A percentile compares a stretch with the other conserved stretches of the same genome.
Evolutionary conservation across 2,329 filamentous ascomycete species (phyloP).

Genomic region (Fusarium dimerum): DNA sequence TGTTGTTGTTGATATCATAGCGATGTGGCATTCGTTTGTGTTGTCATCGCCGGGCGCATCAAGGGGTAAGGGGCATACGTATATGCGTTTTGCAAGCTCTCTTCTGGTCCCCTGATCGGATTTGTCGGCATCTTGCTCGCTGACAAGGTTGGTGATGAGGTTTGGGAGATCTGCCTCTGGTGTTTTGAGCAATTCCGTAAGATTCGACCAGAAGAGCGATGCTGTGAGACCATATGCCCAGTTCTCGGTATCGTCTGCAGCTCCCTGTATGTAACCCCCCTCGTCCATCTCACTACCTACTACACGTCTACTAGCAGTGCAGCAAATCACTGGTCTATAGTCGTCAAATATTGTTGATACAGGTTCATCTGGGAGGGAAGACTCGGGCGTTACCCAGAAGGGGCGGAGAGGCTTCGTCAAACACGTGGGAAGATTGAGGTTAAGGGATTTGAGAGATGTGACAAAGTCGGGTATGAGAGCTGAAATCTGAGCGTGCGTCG

Average conservation of each 20-base stretch:
- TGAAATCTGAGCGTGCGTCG: conserved; percentile 76
- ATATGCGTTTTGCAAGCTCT: conserved; percentile 39
- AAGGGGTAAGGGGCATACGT: conserved; percentile 39
- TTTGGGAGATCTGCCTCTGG: conserved; percentile 64
- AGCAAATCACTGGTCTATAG: conserved; percentile 77
- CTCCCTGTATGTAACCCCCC: conserved; percentile 83
- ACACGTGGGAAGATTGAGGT: conserved; percentile 54
- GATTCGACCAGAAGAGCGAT: conserved; percentile 75
- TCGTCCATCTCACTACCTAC: conserved; percentile 64
- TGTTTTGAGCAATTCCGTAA: conserved; percentile 58
- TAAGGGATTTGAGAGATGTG: conserved; percentile 53
- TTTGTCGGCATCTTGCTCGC: conserved; percentile 20
- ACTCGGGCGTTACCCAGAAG: conserved; percentile 77
- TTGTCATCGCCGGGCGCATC: too few relatives aligned
- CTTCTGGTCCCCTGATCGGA: conserved; percentile 13
- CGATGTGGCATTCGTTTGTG: conserved; percentile 40
- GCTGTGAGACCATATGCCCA: conserved; percentile 85
- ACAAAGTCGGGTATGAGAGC: conserved; percentile 58
- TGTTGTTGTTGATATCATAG: conserved; percentile 45
- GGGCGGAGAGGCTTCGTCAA: conserved; percentile 74
- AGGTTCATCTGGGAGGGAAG: conserved; percentile 41
- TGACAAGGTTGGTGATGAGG: conserved; percentile 49
- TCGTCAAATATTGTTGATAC: conserved; percentile 47
- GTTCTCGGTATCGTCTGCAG: conserved; percentile 91
- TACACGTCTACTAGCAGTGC: conserved; percentile 77